Evolutionary conservation across 768 basidiomycete genomes (phyloP).

Genomic region (Mycena crocata): DNA sequence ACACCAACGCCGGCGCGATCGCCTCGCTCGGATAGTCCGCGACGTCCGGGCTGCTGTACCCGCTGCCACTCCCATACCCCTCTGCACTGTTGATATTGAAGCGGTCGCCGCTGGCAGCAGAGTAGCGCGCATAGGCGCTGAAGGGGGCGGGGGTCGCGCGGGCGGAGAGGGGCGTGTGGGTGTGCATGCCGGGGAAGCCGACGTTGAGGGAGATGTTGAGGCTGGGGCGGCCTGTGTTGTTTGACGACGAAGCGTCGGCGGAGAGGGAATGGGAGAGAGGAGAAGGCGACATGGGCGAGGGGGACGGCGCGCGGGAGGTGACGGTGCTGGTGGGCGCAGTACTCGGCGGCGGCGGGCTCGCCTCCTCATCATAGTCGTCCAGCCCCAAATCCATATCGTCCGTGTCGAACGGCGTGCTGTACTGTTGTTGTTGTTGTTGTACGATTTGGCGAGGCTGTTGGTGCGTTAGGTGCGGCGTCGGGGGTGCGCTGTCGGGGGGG

Average conservation of each 20-base stretch:
- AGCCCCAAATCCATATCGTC: constrained; percentile 89
- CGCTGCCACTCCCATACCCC: too few relatives aligned
- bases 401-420: constrained; percentile 68
- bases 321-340: constrained; percentile 33
- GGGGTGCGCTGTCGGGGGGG: constrained; percentile 39
- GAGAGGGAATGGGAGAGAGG: constrained; percentile 1
- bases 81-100: too few relatives aligned
- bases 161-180: constrained; percentile 21
- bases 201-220: constrained; percentile 33
- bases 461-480: too few relatives aligned
- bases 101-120: too few relatives aligned
- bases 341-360: constrained; percentile 40
- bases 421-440: constrained; percentile 46
- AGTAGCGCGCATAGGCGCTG: constrained; percentile 28
- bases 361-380: constrained; percentile 67
- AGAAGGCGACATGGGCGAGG: constrained; percentile 29
- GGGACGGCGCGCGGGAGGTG: constrained; percentile 32
- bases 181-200: constrained; percentile 31
- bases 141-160: constrained; percentile 20
- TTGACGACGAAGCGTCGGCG: neutral
- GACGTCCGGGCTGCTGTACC: constrained; percentile 25
- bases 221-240: constrained; percentile 24
- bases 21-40: constrained; percentile 14
- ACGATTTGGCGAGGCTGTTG: too few relatives aligned
- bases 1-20: constrained; percentile 30